Conservation (phyloP, 75 land plant genomes). For the Gnetum montanum region DNA sequence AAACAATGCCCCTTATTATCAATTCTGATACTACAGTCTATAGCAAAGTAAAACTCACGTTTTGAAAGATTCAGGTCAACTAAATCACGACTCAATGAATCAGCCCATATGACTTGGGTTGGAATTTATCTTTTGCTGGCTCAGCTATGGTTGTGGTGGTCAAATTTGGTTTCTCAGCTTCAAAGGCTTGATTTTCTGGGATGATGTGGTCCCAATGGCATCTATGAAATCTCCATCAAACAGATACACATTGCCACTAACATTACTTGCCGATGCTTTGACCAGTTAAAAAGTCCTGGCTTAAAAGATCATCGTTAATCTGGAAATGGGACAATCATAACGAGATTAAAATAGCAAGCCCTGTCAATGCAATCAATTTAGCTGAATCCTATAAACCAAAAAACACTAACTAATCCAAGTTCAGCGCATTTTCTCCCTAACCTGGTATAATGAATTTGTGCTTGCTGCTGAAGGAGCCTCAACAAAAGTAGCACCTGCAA, state of each 20-base stretch:
- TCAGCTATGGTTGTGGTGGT: constrained; percentile 8
- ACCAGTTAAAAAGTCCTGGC: neutral
- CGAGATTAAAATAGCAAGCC: neutral
- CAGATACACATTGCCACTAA: constrained; percentile 28
- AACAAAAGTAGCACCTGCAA: constrained; percentile 8
- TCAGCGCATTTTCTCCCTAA: neutral
- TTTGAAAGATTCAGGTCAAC: constrained; percentile 93
- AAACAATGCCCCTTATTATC: neutral
- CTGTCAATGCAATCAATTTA: neutral
- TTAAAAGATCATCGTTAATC: neutral
- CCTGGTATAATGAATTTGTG: constrained; percentile 4
- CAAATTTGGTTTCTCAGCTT: constrained; percentile 5
- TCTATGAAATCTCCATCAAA: constrained; percentile 56
- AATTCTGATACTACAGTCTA: too few relatives aligned
- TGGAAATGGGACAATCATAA: neutral
- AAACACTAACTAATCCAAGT: neutral
- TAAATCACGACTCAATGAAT: constrained; percentile 82
- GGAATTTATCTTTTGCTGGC: constrained; percentile 45
- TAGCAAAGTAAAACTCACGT: constrained; percentile 46
- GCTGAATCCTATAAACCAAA: neutral
- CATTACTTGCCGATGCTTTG: constrained; percentile 4
- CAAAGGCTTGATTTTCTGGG: too few relatives aligned
- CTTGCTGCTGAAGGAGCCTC: neutral
- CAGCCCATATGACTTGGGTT: constrained; percentile 95
- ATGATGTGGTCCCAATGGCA: constrained; percentile 42